These are phyloP conservation scores for Botryotinia calthae DNA, from an alignment of 2,329 filamentous ascomycete genomes.

Conservation along the genomic window DNA sequence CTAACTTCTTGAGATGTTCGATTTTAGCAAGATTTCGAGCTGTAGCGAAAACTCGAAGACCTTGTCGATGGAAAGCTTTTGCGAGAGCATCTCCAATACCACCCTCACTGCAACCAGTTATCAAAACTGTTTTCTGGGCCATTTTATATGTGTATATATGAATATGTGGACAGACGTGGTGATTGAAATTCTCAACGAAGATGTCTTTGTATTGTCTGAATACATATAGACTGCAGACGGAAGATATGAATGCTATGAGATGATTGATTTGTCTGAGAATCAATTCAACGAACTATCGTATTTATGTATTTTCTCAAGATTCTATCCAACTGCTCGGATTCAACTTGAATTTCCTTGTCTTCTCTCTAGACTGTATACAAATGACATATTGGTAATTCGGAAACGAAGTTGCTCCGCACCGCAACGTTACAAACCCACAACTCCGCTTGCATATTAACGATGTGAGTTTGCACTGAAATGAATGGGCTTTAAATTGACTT, in stretches of 20 bases:
- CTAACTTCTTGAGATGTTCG: constrained; percentile 32
- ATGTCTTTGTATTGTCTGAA: background rate
- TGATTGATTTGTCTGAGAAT: constrained; percentile 10
- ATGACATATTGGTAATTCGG: background rate
- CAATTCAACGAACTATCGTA: background rate
- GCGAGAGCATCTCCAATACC: constrained; percentile 45
- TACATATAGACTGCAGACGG: background rate
- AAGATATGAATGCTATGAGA: background rate
- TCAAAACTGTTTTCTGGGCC: constrained; percentile 36
- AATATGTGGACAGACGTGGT: background rate
- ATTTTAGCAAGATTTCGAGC: constrained; percentile 42
- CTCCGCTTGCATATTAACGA: background rate
- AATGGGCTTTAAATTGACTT: background rate
- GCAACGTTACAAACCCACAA: background rate
- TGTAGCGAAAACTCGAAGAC: constrained; percentile 44
- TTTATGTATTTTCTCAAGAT: background rate
- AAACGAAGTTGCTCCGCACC: background rate
- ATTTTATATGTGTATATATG: background rate
- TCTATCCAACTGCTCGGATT: background rate
- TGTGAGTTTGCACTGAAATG: background rate
- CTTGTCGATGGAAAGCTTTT: constrained; percentile 40
- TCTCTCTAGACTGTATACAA: background rate
- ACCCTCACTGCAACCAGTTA: constrained; percentile 43
- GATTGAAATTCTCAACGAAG: background rate
- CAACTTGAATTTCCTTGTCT: background rate